These are phyloP conservation scores for Chondrus crispus DNA, from an alignment of 23 red algal species.

Conservation along the genomic window DNA sequence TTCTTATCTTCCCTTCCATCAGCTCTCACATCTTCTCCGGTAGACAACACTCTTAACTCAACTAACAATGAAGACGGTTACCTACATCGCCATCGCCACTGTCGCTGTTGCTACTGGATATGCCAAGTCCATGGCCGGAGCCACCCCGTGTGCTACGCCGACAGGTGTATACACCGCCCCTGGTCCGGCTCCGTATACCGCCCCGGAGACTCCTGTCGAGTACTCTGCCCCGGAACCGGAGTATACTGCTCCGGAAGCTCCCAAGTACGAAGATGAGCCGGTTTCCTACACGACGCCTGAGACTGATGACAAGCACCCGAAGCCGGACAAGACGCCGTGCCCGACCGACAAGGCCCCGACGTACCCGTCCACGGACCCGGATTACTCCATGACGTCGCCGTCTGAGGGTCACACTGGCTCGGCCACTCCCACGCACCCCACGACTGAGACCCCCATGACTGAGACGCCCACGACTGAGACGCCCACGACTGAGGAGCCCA, in stretches of 20 bases:
- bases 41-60: conserved; percentile 36
- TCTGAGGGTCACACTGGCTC: neutral
- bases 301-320: neutral
- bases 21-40: neutral
- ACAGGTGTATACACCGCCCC: neutral
- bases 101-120: conserved; percentile 29
- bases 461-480: no score
- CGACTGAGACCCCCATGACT: no score
- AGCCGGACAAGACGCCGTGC: neutral
- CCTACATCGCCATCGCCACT: conserved; percentile 32
- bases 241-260: neutral
- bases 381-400: conserved; percentile 30
- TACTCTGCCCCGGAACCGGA: neutral
- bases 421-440: no score
- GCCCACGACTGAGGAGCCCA: no score
- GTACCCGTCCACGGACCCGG: neutral
- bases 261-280: neutral
- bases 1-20: neutral
- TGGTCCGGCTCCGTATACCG: neutral
- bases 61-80: conserved; percentile 26
- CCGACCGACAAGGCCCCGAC: neutral
- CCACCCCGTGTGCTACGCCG: conserved; percentile 29
- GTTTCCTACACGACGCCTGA: no score
- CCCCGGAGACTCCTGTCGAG: neutral
- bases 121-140: conserved; percentile 14